Conservation (phyloP, 352 stramenopile species). For the Globisporangium spiculum region DNA sequence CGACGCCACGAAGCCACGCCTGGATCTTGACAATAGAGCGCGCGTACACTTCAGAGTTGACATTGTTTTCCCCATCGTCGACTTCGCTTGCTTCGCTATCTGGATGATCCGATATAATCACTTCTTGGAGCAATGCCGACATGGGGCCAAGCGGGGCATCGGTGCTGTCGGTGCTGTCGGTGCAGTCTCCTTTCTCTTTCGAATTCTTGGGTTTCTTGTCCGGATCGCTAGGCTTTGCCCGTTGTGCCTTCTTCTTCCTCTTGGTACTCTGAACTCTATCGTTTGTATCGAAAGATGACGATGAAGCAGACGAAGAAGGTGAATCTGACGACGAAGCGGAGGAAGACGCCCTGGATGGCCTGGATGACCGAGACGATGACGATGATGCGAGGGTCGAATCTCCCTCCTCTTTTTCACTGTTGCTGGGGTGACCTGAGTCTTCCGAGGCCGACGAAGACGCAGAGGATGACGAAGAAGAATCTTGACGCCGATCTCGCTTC, state of each 20-base stretch:
- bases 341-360: not conserved
- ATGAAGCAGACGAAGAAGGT: not conserved
- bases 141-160: not conserved
- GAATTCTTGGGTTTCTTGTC: not conserved
- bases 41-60: not conserved
- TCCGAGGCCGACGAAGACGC: not conserved
- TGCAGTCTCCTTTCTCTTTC: not conserved
- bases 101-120: not conserved
- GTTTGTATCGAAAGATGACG: not conserved
- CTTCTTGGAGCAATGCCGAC: not conserved
- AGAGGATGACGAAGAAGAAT: not conserved
- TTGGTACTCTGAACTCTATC: not conserved
- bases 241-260: not conserved
- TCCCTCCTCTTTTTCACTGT: not conserved
- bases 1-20: conserved; percentile 13
- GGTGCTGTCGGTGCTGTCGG: not conserved
- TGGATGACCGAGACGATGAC: conserved; percentile 1
- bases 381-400: not conserved
- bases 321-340: not conserved
- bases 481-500: not conserved
- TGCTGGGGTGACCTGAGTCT: not conserved
- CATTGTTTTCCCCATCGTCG: not conserved
- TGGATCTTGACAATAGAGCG: conserved; percentile 8
- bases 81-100: not conserved
- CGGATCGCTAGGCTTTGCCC: not conserved